phyloP scores from a whole-genome alignment of 805 yeast species.

The Kodamaea jinghongensis region DNA sequence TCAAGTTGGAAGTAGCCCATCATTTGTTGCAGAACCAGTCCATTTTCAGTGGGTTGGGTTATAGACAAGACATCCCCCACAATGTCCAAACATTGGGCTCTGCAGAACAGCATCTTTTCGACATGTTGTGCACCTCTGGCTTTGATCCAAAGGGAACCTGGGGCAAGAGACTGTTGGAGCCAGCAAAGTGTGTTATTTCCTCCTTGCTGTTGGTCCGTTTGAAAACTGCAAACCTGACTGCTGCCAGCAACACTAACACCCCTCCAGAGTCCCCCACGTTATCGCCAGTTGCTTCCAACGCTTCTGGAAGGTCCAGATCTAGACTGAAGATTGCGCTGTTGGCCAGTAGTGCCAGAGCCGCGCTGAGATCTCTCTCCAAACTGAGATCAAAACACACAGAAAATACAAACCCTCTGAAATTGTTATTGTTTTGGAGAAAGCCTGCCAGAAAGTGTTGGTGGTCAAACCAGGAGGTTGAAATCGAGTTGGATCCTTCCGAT shows the following conservation, averaged over 20 bases:
- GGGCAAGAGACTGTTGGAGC: conserved; percentile 90
- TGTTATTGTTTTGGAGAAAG: conserved; percentile 90
- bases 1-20: conserved; percentile 75
- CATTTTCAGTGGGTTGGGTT: conserved; percentile 81
- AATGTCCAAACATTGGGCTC: conserved; percentile 60
- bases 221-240: conserved; percentile 21
- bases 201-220: conserved; percentile 74
- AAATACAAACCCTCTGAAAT: conserved; percentile 51
- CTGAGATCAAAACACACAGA: conserved; percentile 35
- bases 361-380: conserved; percentile 57
- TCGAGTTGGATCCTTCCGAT: conserved; percentile 30
- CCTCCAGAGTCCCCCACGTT: conserved; percentile 45
- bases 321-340: conserved; percentile 58
- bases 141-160: conserved; percentile 64
- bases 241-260: conserved; percentile 20
- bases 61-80: conserved; percentile 28
- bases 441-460: conserved; percentile 99
- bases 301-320: conserved; percentile 37
- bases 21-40: conserved; percentile 52
- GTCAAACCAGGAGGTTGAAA: conserved; percentile 61
- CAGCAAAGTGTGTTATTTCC: conserved; percentile 80
- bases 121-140: conserved; percentile 92
- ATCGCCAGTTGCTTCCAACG: conserved; percentile 39
- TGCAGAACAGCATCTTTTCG: conserved; percentile 92
- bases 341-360: conserved; percentile 55